phyloP scores from a whole-genome alignment of 805 yeast genomes.

The Pichia gijzeniarum region DNA sequence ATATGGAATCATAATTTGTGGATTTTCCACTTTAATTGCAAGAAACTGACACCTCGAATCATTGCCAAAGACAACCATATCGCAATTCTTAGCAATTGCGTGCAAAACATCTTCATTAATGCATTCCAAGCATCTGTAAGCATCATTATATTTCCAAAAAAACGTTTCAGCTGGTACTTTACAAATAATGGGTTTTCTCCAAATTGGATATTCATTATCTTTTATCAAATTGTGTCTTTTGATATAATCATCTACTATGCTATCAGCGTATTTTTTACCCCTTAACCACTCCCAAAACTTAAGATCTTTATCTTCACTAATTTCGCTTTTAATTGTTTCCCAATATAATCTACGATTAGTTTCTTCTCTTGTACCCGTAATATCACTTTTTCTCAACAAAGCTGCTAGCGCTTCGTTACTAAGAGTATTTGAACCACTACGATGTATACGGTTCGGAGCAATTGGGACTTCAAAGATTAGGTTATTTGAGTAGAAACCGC shows the following conservation, averaged over 20 bases:
- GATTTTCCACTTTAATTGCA: neutral
- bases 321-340: slow-evolving; percentile 2
- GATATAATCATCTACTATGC: slow-evolving; percentile 3
- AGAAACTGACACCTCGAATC: neutral
- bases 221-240: neutral
- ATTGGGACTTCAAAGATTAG: slow-evolving; percentile 4
- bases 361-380: slow-evolving; percentile 5
- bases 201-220: slow-evolving; percentile 3
- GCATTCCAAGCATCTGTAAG: slow-evolving; percentile 1
- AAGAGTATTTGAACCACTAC: neutral
- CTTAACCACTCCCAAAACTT: slow-evolving; percentile 1
- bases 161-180: slow-evolving; percentile 2
- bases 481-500: neutral
- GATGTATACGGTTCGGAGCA: neutral
- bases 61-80: slow-evolving; percentile 6
- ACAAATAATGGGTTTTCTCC: slow-evolving; percentile 6
- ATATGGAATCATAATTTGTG: neutral
- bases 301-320: neutral
- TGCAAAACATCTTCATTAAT: slow-evolving; percentile 3
- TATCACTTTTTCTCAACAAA: slow-evolving; percentile 4
- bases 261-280: slow-evolving; percentile 4
- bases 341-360: neutral
- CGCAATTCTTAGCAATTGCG: slow-evolving; percentile 4
- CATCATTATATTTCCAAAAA: slow-evolving; percentile 5
- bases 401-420: neutral